A percentile compares a stretch with the other conserved stretches of the same genome.
These are phyloP conservation scores for Sinapis alba DNA, from an alignment of 441 rosid species.

Conservation along the genomic window DNA sequence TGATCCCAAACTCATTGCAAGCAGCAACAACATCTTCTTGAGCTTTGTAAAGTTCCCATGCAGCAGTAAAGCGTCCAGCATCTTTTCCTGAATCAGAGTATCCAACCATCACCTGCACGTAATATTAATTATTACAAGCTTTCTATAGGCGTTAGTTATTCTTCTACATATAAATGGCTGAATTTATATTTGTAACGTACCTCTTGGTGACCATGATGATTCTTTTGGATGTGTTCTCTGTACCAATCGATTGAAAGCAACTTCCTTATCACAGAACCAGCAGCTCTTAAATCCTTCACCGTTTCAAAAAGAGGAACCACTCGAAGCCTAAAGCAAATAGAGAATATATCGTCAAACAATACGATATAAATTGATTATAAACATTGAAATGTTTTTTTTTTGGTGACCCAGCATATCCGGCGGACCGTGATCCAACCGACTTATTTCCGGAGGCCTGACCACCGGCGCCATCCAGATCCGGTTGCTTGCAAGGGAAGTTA, in stretches of 20 bases:
- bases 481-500: no score
- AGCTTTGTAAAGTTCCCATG: conserved; percentile 87
- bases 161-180: not conserved
- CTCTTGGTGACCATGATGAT: conserved; percentile 90
- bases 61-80: conserved; percentile 85
- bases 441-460: no score
- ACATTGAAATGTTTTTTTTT: not conserved
- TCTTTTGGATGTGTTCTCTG: conserved; percentile 67
- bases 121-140: conserved; percentile 9
- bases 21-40: conserved; percentile 86
- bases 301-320: conserved; percentile 95
- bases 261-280: conserved; percentile 83
- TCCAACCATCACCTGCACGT: conserved; percentile 81
- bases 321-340: conserved; percentile 48
- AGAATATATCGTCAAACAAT: not conserved
- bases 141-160: not conserved
- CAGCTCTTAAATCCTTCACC: conserved; percentile 80
- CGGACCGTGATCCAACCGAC: no score
- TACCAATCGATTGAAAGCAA: conserved; percentile 90
- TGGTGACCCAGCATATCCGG: no score
- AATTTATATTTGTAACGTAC: conserved; percentile 37
- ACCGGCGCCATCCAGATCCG: no score
- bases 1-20: conserved; percentile 73
- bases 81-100: conserved; percentile 94
- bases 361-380: not conserved